A percentile compares a stretch with the other conserved stretches of the same genome.
These are phyloP conservation scores for Suillus weaverae DNA, from an alignment of 768 basidiomycete species.

Conservation along the genomic window DNA sequence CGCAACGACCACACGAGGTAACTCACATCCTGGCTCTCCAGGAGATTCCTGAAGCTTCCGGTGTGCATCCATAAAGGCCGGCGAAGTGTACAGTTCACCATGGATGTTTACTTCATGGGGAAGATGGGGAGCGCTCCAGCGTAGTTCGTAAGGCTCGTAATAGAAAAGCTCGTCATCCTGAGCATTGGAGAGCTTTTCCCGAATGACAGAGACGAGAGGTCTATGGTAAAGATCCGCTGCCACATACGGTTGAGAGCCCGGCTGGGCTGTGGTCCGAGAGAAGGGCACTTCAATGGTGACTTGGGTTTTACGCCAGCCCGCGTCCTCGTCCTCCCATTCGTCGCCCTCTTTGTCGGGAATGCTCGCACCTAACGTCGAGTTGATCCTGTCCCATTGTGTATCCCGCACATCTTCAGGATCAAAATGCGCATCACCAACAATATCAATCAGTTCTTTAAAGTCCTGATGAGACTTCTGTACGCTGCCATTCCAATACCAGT, in stretches of 20 bases:
- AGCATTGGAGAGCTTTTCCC: neutral
- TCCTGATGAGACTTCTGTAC: too few species aligned
- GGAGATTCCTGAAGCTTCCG: constrained; percentile 18
- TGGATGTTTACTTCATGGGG: neutral
- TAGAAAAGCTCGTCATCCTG: neutral
- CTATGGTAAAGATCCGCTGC: neutral
- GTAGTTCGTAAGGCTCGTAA: neutral
- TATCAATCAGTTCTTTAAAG: too few species aligned
- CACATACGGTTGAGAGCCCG: neutral
- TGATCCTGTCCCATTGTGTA: too few species aligned
- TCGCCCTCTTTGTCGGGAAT: too few species aligned
- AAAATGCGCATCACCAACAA: too few species aligned
- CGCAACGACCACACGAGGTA: constrained; percentile 14
- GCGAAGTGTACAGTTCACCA: neutral
- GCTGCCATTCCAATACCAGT: too few species aligned
- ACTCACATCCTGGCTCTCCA: constrained; percentile 15
- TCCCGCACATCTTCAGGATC: too few species aligned
- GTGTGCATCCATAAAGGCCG: constrained; percentile 6
- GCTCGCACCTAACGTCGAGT: too few species aligned
- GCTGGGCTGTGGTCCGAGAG: neutral
- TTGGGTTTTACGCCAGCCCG: neutral
- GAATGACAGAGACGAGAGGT: neutral
- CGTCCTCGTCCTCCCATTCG: too few species aligned
- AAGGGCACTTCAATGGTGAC: neutral
- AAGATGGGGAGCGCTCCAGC: neutral